Evolutionary conservation across 345 rosid species (phyloP), one percentile per base, ranked within the genome.

Genomic region (Populus euphratica): DNA sequence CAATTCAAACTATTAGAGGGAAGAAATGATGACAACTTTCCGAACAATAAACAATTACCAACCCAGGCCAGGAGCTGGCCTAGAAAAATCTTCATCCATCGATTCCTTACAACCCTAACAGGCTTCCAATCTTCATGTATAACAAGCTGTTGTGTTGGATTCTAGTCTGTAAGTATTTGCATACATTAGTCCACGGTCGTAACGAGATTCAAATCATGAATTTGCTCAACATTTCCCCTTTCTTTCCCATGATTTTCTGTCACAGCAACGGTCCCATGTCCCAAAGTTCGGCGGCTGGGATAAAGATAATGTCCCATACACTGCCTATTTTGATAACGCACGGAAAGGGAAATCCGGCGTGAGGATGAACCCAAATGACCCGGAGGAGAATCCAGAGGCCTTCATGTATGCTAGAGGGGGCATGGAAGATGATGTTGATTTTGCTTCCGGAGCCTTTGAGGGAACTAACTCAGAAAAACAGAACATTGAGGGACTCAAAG

Each of bases 281-380:
- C 91, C 89, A 0, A 88, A 85, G 81, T 88, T 88, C 18, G 93
- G 93, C 36, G 76, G 83, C 81, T 90, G 93, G 93, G 90, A 88
- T 20, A 59, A 50, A 5, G 84, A 84, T 68, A 86, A 90, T 47
- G 13, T 83, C 18, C 88, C 87, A 1, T 86, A 88, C 82, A 90
- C 90, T 3, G n/a, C 87, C 36, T 88, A 27, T 73, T 90, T 90
- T 7, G 93, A 90, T 49, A 88, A 82, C 35, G 91, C 89, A 1
- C 84, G 90, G 20, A 88, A 39, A 79, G 93, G 83, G 59, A 87
- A 73, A 68, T 52, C 70, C 1, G 86, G 85, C 0, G 67, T 59
- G 52, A 81, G 47, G 77, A 83, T 83, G 79, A 90, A 87, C 83
- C 91, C 91, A 0, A 88, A 87, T 75, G 93, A 90, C 78, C 91